Conservation (phyloP, 1,284 basidiomycete genomes). For the Moesziomyces parantarcticus region DNA sequence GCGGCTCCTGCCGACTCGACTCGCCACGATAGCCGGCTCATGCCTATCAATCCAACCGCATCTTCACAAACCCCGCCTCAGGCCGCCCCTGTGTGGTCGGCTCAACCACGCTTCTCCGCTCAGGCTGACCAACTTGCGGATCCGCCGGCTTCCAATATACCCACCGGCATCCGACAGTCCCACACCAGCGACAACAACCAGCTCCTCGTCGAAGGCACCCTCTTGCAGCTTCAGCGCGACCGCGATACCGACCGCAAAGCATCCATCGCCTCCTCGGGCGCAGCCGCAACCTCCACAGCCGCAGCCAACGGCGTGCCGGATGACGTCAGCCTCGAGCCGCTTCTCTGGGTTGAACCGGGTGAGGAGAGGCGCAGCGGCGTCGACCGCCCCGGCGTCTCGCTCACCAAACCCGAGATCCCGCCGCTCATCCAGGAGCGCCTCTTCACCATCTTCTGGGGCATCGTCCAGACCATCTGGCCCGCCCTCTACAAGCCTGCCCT, state of each 20-base stretch:
- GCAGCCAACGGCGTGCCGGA: conserved; percentile 7
- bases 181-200: conserved; percentile 19
- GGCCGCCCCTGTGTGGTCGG: neutral
- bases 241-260: conserved; percentile 7
- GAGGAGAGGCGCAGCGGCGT: conserved; percentile 21
- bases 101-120: neutral
- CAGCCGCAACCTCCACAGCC: neutral
- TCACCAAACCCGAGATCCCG: conserved; percentile 41
- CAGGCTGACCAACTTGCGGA: conserved; percentile 1
- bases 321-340: conserved; percentile 33
- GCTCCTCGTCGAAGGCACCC: conserved; percentile 25
- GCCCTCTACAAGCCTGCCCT: conserved; percentile 42
- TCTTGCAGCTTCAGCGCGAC: conserved; percentile 27
- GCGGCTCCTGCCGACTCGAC: neutral
- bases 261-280: neutral
- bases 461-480: conserved; percentile 50
- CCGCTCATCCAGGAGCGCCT: conserved; percentile 44
- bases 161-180: conserved; percentile 4
- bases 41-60: neutral
- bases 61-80: too few species aligned
- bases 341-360: conserved; percentile 42
- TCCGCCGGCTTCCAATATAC: neutral
- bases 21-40: neutral
- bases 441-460: conserved; percentile 51
- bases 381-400: conserved; percentile 36